Evolutionary conservation across 371 early-diverging fungal genomes (phyloP), one percentile per base, ranked within the genome.

Genomic region (Zancudomyces culisetae): DNA sequence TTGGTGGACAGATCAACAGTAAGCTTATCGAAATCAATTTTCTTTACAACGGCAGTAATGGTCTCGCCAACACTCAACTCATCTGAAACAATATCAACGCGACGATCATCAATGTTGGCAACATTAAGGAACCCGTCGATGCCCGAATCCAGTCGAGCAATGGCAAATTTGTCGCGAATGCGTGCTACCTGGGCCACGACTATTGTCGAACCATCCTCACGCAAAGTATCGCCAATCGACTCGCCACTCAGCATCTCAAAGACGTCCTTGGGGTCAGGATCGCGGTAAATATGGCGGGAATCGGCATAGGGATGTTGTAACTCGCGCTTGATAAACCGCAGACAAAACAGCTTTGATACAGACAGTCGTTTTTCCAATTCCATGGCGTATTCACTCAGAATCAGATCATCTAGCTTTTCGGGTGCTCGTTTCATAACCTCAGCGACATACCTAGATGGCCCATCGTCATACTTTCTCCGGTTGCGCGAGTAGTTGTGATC

Each of bases 181-280:
- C 78, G 60, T 26, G 58, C 47, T 2, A 65, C 39, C 0, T 55
- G 54, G 27, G 52, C 66, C 3, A 63, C 61, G 20, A 68, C 73
- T 26, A 69, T 43, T 8, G 52, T 51, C 63, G 71, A 18, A 80
- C 64, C n/a, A 79, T 78, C 58, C 70, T 78, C 30, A 73, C 52
- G 53, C 35, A 66, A 49, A 18, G 67, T 54, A 21, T 62, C 57
- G 43, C 63, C 67, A 19, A 66, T 69, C 0, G 78, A 80, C 61
- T 93, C 94, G 21, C 87, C 85, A 0, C 91, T 87, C 12, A 94
- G 68, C 90, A 92, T 87, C 2, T 73, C 70, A 60, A 94, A 88
- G 22, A 88, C 62, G 49, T 76, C 66, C n/a, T 78, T 78, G 10
- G 68, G 55, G 0, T 72, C 70, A 0, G 83, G 81, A 30, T 71